Evolutionary conservation across 257 asterid species (phyloP).

Genomic region (Verbena officinalis): DNA sequence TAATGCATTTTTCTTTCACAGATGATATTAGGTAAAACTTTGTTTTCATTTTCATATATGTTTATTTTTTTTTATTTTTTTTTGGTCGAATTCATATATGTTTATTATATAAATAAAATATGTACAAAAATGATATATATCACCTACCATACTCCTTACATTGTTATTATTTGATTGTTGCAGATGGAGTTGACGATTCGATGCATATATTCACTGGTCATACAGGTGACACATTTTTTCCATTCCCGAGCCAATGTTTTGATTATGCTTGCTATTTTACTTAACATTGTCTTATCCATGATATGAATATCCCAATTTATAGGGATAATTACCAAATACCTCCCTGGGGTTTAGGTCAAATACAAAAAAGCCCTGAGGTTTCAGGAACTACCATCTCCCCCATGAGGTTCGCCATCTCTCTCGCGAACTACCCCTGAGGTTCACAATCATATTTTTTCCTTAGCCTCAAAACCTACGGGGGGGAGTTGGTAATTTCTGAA

Average conservation of each 20-base stretch:
- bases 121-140: background rate
- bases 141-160: conserved; percentile 30
- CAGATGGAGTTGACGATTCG: conserved; percentile 86
- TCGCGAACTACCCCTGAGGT: no score
- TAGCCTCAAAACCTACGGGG: no score
- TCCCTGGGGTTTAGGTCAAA: no score
- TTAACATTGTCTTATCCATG: background rate
- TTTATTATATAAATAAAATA: background rate
- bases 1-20: conserved; percentile 17
- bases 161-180: conserved; percentile 37
- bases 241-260: background rate
- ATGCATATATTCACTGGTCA: conserved; percentile 88
- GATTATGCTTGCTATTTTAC: conserved; percentile 6
- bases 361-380: no score
- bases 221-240: conserved; percentile 48
- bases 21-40: background rate
- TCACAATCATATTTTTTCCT: no score
- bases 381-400: no score
- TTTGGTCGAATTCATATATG: no score
- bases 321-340: no score
- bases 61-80: no score
- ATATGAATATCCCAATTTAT: conserved; percentile 12
- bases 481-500: background rate
- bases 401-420: no score
- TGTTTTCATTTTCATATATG: no score